Evolutionary conservation across 108 stramenopile species (phyloP).

Genomic region (Nitzschia putrida): DNA sequence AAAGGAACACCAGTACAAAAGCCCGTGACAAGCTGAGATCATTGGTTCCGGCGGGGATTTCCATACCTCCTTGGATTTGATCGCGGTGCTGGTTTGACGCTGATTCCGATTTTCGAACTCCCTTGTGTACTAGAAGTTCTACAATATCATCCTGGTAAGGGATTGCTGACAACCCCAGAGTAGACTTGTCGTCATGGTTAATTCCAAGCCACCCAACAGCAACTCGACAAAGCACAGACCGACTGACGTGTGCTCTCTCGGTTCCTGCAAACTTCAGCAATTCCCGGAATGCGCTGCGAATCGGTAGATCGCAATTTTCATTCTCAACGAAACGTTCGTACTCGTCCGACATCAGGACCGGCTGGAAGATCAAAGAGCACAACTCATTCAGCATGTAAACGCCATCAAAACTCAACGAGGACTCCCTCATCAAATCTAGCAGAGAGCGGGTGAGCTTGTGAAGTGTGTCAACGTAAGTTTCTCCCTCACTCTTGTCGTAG

Average conservation of each 20-base stretch:
- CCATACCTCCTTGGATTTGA: slow-evolving; percentile 9
- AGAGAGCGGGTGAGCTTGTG: slow-evolving; percentile 53
- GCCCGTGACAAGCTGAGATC: slow-evolving; percentile 61
- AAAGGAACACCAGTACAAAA: slow-evolving; percentile 71
- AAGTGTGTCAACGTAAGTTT: slow-evolving; percentile 29
- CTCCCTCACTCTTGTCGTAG: slow-evolving; percentile 11
- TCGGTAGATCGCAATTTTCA: slow-evolving; percentile 41
- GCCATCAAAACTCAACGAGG: slow-evolving; percentile 34
- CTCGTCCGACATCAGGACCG: slow-evolving; percentile 59
- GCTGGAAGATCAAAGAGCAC: slow-evolving; percentile 68
- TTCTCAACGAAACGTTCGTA: slow-evolving; percentile 38
- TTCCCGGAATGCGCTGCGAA: slow-evolving; percentile 64
- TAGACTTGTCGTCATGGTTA: slow-evolving; percentile 21
- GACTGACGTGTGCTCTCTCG: slow-evolving; percentile 57
- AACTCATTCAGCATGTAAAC: slow-evolving; percentile 75
- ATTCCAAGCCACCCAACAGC: slow-evolving; percentile 68
- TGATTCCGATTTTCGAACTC: slow-evolving; percentile 59
- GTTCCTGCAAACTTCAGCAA: slow-evolving; percentile 62
- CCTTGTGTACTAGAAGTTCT: slow-evolving; percentile 78
- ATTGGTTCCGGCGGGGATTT: slow-evolving; percentile 46
- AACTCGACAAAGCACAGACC: slow-evolving; percentile 55
- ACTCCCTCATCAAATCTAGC: slow-evolving; percentile 57
- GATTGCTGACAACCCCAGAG: slow-evolving; percentile 62
- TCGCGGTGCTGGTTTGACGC: slow-evolving; percentile 45
- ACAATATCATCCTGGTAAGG: slow-evolving; percentile 73